Base-by-base conservation (phyloP, 2,329 filamentous ascomycete genomes). In the Cercospora zeina region DNA sequence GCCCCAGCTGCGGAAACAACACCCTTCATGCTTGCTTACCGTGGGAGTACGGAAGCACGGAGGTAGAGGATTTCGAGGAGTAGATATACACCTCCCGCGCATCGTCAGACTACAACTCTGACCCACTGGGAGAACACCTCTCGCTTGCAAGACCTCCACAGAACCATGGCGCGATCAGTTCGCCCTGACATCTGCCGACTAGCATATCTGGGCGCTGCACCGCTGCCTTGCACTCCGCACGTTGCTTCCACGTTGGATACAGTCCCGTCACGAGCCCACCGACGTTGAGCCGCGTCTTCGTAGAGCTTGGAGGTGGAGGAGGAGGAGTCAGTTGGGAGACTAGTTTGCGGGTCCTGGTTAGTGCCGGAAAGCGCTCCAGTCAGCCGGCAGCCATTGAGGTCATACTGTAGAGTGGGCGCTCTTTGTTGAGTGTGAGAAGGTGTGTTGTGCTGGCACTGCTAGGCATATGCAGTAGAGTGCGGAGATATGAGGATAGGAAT, bases 21-120 rank as follows among this genome's bases (percentile, higher is more conserved):
- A 16, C 37, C 19, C 60, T 63, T 67, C 67, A 68, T 67, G 14
- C 19, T 62, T 51, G 19, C n/a, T 33, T 50, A 19, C 7, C 54
- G 24, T 42, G 24, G 21, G 14, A 24, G 31, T 39, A 30, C 53
- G 31, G 61, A 14, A 21, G 8, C 45, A 13, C 24, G 19, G 5
- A 24, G 16, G 34, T 42, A 30, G 36, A 39, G 21, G 33, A 8
- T 7, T 36, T n/a, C 27, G 13, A 21, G 21, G 19, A 34, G n/a
- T 50, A 57, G 45, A 45, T 39, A 57, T 58, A 36, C n/a, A n/a
- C 11, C 42, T 39, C 42, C 33, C 33, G 37, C 16, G 5, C 42
- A 14, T 30, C 13, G 6, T 47, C 42, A 47, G 42, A 47, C 27
- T 9, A 27, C 42, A n/a, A 9, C 21, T 14, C 21, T 7, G 21